phyloP scores from a whole-genome alignment of 345 rosid species.

The Viola odorata region DNA sequence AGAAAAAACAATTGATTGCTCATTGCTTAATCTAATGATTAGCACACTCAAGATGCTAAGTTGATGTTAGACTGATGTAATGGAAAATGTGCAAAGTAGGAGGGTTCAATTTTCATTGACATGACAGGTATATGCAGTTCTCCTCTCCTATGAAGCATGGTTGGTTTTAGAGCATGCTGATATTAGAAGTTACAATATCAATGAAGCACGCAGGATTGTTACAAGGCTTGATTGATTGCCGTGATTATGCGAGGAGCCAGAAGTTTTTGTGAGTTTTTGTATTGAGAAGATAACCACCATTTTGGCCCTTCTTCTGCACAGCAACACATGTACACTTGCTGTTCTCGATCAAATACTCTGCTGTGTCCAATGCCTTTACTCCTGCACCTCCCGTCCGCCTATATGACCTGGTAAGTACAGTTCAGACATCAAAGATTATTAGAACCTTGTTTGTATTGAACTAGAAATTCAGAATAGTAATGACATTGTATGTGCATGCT shows the following conservation, averaged over 20 bases:
- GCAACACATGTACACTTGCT: slow-evolving; percentile 78
- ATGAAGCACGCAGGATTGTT: neutral
- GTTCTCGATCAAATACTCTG: slow-evolving; percentile 76
- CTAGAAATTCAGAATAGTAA: too few species aligned
- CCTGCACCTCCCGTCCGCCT: slow-evolving; percentile 52
- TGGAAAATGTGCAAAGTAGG: neutral
- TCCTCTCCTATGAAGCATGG: neutral
- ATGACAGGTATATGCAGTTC: neutral
- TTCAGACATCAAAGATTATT: neutral
- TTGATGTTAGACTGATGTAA: neutral
- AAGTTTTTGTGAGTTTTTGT: slow-evolving; percentile 78
- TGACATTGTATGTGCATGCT: too few species aligned
- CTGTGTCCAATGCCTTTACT: slow-evolving; percentile 52
- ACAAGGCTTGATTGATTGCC: neutral
- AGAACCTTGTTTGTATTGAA: neutral
- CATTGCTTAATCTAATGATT: neutral
- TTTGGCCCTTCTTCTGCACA: slow-evolving; percentile 76
- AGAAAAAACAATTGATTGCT: neutral
- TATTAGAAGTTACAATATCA: neutral
- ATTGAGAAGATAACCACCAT: slow-evolving; percentile 81
- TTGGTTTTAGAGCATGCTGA: neutral
- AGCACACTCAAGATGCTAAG: neutral
- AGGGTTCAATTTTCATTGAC: neutral
- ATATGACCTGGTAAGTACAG: slow-evolving; percentile 18
- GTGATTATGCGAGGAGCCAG: slow-evolving; percentile 76